Conservation (phyloP, 352 stramenopile species). For the Elongisporangium undulatum region DNA sequence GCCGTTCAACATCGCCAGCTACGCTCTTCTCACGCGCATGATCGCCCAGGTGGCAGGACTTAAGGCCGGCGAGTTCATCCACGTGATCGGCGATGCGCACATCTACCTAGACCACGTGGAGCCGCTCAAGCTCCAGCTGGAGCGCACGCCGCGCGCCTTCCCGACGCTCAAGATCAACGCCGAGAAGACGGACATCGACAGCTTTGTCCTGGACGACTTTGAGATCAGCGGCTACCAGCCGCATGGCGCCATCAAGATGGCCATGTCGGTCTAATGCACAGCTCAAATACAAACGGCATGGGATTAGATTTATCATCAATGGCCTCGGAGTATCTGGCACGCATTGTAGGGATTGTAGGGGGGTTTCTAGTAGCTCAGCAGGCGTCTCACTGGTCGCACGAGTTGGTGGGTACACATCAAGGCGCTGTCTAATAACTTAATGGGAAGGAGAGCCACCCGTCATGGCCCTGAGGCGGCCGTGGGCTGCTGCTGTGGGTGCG, state of each 20-base stretch:
- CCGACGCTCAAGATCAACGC: slow-evolving; percentile 92
- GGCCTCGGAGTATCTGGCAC: background rate
- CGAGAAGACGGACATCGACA: slow-evolving; percentile 92
- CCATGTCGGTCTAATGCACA: slow-evolving; percentile 94
- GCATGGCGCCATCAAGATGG: slow-evolving; percentile 98
- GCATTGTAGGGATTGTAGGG: too few species aligned
- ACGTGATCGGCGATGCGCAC: slow-evolving; percentile 99
- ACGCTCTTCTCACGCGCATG: slow-evolving; percentile 96
- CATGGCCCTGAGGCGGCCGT: slow-evolving; percentile 3
- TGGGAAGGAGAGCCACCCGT: background rate
- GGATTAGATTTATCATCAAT: background rate
- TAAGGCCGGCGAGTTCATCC: slow-evolving; percentile 96
- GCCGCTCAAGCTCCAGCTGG: slow-evolving; percentile 94
- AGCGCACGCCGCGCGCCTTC: slow-evolving; percentile 91
- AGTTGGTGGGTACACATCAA: background rate
- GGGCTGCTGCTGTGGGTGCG: slow-evolving; percentile 40
- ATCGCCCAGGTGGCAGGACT: slow-evolving; percentile 94
- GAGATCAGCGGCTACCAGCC: slow-evolving; percentile 95
- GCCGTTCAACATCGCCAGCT: slow-evolving; percentile 99
- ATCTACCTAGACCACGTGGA: slow-evolving; percentile 99
- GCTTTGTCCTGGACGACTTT: slow-evolving; percentile 97
- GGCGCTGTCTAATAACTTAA: background rate
- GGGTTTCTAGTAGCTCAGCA: background rate
- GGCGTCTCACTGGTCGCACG: background rate
- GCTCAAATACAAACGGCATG: background rate